Conservation (phyloP, 176 grass and related monocot genomes). For the Triticum timopheevii region DNA sequence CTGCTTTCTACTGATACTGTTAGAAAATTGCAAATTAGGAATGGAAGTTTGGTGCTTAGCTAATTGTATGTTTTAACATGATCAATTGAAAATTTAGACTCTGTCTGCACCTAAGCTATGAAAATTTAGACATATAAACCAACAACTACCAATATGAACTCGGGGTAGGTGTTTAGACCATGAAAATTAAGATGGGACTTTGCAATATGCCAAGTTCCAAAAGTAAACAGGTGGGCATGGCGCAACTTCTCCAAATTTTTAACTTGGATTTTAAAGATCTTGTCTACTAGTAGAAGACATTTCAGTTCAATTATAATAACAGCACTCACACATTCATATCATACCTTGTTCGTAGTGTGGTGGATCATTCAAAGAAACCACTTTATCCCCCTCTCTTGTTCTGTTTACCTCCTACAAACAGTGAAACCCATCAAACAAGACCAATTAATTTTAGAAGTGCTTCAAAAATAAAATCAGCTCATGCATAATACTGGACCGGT, state of each 20-base stretch:
- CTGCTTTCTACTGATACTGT: not conserved
- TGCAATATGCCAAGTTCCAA: not conserved
- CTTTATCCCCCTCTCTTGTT: not conserved
- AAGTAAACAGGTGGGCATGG: not conserved
- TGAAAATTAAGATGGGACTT: not conserved
- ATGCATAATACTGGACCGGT: not conserved
- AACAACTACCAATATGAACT: not conserved
- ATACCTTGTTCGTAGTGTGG: not conserved
- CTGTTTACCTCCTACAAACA: not conserved
- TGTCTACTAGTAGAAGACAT: not conserved
- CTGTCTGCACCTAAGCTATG: not conserved
- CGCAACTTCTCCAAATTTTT: not conserved
- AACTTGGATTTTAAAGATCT: not conserved
- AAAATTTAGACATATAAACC: not conserved
- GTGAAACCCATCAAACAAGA: not conserved
- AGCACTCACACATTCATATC: not conserved
- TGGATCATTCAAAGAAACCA: not conserved
- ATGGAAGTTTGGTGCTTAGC: not conserved
- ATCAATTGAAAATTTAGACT: not conserved
- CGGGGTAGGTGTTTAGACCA: not conserved
- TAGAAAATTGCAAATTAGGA: not conserved
- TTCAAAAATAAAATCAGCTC: not conserved
- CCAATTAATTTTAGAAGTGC: not conserved
- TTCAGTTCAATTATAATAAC: not conserved
- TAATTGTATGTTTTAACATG: not conserved